These are phyloP conservation scores for Vitis hybrid DNA, from an alignment of 177 flowering plant genomes.

Conservation along the genomic window DNA sequence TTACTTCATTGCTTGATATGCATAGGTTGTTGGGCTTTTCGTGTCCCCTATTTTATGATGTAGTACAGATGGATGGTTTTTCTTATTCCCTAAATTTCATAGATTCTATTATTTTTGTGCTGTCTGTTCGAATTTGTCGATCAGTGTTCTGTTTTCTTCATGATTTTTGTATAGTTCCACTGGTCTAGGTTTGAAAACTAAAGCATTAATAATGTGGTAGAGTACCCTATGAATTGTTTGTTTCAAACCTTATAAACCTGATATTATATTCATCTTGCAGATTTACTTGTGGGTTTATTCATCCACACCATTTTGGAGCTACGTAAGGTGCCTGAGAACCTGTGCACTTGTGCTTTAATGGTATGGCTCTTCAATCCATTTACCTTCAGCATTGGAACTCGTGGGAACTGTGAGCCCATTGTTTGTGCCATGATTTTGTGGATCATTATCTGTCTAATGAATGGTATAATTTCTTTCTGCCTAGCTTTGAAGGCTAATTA, in stretches of 20 bases:
- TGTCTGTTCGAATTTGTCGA: too few species aligned
- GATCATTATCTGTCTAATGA: slow-evolving; percentile 75
- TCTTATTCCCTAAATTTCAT: too few species aligned
- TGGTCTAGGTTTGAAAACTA: not conserved
- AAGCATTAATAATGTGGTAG: too few species aligned
- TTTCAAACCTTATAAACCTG: not conserved
- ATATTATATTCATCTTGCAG: slow-evolving; percentile 35
- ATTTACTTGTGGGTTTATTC: slow-evolving; percentile 73
- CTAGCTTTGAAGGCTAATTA: not conserved
- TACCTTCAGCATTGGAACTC: slow-evolving; percentile 95
- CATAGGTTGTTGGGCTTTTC: too few species aligned
- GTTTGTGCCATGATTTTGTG: slow-evolving; percentile 83
- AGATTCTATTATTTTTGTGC: too few species aligned
- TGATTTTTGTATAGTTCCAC: not conserved
- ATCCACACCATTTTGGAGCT: slow-evolving; percentile 60
- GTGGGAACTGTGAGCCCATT: slow-evolving; percentile 95
- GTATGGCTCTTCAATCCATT: slow-evolving; percentile 92
- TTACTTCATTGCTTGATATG: too few species aligned
- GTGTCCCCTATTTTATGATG: too few species aligned
- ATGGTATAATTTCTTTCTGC: slow-evolving; percentile 50
- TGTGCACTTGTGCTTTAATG: slow-evolving; percentile 49
- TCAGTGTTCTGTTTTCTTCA: too few species aligned
- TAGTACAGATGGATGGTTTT: too few species aligned
- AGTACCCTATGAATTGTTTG: too few species aligned
- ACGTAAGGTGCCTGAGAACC: slow-evolving; percentile 68